These are phyloP conservation scores for Hyphodiscus hymeniophilus DNA, from an alignment of 495 filamentous ascomycete genomes.

Conservation along the genomic window DNA sequence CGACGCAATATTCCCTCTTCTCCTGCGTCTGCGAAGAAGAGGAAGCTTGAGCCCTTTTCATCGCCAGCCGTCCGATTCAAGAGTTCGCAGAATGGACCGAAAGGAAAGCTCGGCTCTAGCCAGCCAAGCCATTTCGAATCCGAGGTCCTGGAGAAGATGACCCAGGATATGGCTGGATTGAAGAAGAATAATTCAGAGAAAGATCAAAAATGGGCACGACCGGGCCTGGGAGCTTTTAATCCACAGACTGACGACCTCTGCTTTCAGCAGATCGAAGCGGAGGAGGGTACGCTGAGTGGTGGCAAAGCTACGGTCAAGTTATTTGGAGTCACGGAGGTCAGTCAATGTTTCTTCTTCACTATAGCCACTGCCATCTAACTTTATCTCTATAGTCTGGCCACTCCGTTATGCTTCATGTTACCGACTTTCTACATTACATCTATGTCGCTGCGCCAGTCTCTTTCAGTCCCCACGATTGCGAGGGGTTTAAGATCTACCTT, in stretches of 20 bases:
- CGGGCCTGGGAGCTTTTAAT: conserved; percentile 64
- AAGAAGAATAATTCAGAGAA: conserved; percentile 82
- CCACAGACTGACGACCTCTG: conserved; percentile 61
- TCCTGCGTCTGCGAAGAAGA: conserved; percentile 53
- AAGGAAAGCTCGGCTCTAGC: conserved; percentile 60
- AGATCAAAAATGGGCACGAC: conserved; percentile 90
- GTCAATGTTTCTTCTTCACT: not conserved
- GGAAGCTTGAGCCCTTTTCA: conserved; percentile 57
- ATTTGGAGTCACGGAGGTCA: conserved; percentile 93
- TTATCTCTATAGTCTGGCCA: conserved; percentile 53
- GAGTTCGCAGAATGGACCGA: conserved; percentile 48
- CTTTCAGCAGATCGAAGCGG: conserved; percentile 94
- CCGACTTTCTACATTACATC: conserved; percentile 91
- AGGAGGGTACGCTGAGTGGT: conserved; percentile 71
- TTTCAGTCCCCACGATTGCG: conserved; percentile 70
- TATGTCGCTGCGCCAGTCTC: conserved; percentile 82
- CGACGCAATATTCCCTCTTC: conserved; percentile 35
- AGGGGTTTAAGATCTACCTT: conserved; percentile 65
- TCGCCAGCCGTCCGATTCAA: conserved; percentile 48
- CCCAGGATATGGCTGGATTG: conserved; percentile 79
- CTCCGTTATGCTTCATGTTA: conserved; percentile 91
- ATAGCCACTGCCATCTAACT: not conserved
- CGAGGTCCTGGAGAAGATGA: conserved; percentile 88
- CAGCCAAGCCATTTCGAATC: conserved; percentile 87
- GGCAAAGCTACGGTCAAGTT: conserved; percentile 73